Evolutionary conservation across 2,329 filamentous ascomycete genomes (phyloP), one percentile per base, ranked within the genome.

Genomic region (Monilinia polystroma): DNA sequence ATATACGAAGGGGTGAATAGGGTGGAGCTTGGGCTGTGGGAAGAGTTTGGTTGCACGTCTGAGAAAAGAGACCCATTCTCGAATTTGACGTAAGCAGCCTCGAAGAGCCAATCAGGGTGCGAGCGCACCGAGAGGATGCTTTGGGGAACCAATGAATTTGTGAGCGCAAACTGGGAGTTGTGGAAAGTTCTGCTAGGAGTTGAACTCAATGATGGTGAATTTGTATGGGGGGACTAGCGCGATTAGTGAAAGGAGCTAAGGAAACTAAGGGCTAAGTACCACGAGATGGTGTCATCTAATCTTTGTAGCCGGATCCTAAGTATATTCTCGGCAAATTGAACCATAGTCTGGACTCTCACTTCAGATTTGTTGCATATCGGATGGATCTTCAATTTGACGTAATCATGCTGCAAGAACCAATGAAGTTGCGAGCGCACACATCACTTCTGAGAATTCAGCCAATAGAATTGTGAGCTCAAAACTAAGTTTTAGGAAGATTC

Each of bases 31-130:
- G 10, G 1, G 47, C n/a, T 4, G 8, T 18, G 2, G 32, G 20
- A 32, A 14, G 26, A 23, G 43, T 11, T 47, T 32, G n/a, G 43
- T 60, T 60, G 29, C 57, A 49, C 3, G 23, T 60, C 57, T 60
- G 16, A 4, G 18, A 23, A 35, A 5, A 6, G 18, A 16, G 29
- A 35, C 10, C 57, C 43, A 60, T 14, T n/a, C 57, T 49, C 20
- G 20, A 60, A 60, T 49, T 60, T 49, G 20, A 60, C 26, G 43
- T 60, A 60, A 60, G 57, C 57, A 60, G 16, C 26, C 20, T 4
- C 6, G 3, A 23, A 6, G 29, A 49, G 3, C 43, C 57, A 49
- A 12, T 59, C 3, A 18, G n/a, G 29, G 12, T 16, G 23, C 1
- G 26, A 49, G 57, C 43, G 57, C 43, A 59, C 23, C 32, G 57